phyloP scores from a whole-genome alignment of 495 filamentous ascomycete species.

The Tuber magnatum region DNA sequence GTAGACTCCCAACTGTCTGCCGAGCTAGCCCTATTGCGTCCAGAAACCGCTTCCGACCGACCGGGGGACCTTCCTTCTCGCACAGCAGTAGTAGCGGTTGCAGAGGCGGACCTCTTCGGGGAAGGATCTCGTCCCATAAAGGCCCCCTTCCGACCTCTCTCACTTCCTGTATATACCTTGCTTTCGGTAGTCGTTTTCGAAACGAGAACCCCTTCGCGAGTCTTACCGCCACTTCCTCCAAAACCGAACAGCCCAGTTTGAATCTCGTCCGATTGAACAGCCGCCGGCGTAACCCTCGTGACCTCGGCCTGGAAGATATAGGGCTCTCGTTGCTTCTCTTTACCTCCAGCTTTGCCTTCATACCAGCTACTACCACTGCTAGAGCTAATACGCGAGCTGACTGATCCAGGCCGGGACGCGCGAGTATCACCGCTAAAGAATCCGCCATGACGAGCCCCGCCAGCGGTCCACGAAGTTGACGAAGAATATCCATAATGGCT shows the following conservation, averaged over 20 bases:
- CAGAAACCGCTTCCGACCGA: neutral
- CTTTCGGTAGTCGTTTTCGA: neutral
- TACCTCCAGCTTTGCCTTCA: conserved; percentile 8
- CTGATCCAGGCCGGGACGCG: conserved; percentile 2
- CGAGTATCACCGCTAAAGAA: conserved; percentile 21
- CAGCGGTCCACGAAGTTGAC: conserved; percentile 17
- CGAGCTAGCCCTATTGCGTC: conserved; percentile 18
- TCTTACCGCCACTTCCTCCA: neutral
- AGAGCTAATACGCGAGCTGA: conserved; percentile 10
- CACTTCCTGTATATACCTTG: neutral
- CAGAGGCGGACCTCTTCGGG: neutral
- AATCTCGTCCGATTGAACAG: neutral
- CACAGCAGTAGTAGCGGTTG: neutral
- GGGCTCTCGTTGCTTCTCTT: neutral
- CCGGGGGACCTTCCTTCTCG: neutral
- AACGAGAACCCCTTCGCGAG: neutral
- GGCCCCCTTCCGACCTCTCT: neutral
- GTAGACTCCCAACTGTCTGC: conserved; percentile 24
- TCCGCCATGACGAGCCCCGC: conserved; percentile 12
- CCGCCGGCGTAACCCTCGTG: neutral
- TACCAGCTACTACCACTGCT: neutral
- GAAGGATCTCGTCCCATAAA: neutral
- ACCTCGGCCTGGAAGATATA: neutral
- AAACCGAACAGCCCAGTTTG: conserved; percentile 2
- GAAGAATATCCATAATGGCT: neutral